These are phyloP conservation scores for Salinomyces thailandicus DNA, from an alignment of 2,329 filamentous ascomycete species.

Conservation along the genomic window DNA sequence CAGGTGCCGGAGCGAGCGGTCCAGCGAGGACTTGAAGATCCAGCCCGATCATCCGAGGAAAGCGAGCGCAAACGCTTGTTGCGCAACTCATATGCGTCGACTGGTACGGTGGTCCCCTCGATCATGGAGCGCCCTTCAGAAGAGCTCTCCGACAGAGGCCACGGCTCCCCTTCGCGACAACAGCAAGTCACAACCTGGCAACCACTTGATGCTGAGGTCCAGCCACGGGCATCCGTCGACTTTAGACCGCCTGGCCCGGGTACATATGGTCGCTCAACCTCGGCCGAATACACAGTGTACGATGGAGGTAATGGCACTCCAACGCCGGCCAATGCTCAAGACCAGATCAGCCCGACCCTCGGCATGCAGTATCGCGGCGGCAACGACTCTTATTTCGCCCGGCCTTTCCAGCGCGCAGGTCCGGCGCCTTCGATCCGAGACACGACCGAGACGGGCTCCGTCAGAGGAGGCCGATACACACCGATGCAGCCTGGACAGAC, in stretches of 20 bases:
- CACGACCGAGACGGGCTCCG: neutral
- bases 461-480: neutral
- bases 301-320: neutral
- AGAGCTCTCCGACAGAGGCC: neutral
- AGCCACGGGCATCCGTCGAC: constrained; percentile 1
- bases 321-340: neutral
- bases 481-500: neutral
- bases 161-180: neutral
- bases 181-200: constrained; percentile 3
- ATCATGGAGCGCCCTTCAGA: constrained; percentile 3
- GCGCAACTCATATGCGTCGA: constrained; percentile 3
- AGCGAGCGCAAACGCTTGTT: constrained; percentile 1
- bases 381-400: constrained; percentile 2
- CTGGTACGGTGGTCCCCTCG: constrained; percentile 1
- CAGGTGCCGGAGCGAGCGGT: neutral
- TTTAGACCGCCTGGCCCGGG: constrained; percentile 3
- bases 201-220: neutral
- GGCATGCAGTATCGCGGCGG: neutral
- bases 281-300: constrained; percentile 3
- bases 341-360: neutral
- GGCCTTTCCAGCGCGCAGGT: neutral
- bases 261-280: constrained; percentile 2
- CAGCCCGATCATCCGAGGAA: neutral
- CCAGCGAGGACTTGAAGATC: neutral
- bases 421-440: constrained; percentile 1